Conservation (phyloP, 2,329 filamentous ascomycete species). For the Didymella keratinophila region DNA sequence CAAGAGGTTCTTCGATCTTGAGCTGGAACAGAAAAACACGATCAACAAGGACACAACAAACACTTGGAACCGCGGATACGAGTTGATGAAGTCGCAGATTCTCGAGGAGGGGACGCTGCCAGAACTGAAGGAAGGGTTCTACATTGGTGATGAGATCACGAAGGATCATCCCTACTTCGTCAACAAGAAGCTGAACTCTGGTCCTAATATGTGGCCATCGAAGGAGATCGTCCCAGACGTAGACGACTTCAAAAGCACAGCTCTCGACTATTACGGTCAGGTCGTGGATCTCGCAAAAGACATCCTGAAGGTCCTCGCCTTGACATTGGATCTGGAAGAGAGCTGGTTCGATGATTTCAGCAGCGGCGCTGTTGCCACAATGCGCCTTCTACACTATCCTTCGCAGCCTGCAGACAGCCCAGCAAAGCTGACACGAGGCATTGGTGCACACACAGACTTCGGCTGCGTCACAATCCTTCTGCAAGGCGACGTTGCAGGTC, state of each 20-base stretch:
- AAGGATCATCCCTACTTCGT: constrained; percentile 50
- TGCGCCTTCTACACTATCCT: constrained; percentile 56
- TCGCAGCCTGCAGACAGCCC: constrained; percentile 42
- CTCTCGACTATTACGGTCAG: constrained; percentile 53
- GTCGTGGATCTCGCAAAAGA: constrained; percentile 53
- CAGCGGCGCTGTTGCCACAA: constrained; percentile 50
- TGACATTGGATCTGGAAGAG: constrained; percentile 51
- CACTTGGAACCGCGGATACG: constrained; percentile 55
- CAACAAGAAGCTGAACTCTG: constrained; percentile 40
- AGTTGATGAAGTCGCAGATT: constrained; percentile 54
- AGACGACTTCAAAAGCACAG: constrained; percentile 42
- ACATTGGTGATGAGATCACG: constrained; percentile 54
- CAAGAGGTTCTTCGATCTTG: constrained; percentile 53
- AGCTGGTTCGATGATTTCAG: constrained; percentile 51
- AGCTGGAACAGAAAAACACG: constrained; percentile 53
- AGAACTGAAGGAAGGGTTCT: constrained; percentile 55
- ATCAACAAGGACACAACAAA: constrained; percentile 51
- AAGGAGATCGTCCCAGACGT: constrained; percentile 25
- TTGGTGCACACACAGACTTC: constrained; percentile 57
- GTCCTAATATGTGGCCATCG: constrained; percentile 53
- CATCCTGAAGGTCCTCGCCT: constrained; percentile 52
- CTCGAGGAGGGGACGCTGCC: constrained; percentile 53
- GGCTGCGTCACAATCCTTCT: constrained; percentile 53
- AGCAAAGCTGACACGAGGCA: constrained; percentile 48
- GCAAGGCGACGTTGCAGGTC: constrained; percentile 60